Evolutionary conservation across 2,329 filamentous ascomycete species (phyloP).

Genomic region (Paradendryphiella salina): DNA sequence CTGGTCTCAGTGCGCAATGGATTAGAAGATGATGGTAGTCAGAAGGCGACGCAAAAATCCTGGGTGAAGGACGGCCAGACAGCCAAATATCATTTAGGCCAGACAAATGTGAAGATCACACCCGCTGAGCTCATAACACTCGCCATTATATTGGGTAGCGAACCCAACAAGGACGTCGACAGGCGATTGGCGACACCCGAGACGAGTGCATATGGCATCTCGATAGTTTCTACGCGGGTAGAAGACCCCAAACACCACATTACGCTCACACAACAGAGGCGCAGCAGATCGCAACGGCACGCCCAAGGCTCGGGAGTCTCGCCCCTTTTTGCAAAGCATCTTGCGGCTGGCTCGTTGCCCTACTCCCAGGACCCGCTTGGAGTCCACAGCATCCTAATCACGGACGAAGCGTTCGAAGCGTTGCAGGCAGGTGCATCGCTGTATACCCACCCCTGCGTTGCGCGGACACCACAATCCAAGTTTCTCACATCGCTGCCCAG

Average conservation of each 20-base stretch:
- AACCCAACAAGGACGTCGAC: slow-evolving; percentile 10
- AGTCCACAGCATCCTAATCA: slow-evolving; percentile 34
- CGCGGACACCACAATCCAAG: slow-evolving; percentile 15
- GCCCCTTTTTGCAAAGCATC: slow-evolving; percentile 40
- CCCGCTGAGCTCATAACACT: slow-evolving; percentile 34
- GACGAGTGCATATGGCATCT: slow-evolving; percentile 36
- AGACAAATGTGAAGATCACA: slow-evolving; percentile 23
- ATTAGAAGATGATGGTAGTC: slow-evolving; percentile 7
- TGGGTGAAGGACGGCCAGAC: slow-evolving; percentile 36
- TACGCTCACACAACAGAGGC: slow-evolving; percentile 31
- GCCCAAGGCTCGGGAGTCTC: slow-evolving; percentile 33
- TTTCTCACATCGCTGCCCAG: slow-evolving; percentile 32
- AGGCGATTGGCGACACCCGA: slow-evolving; percentile 4
- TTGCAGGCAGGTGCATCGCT: slow-evolving; percentile 26
- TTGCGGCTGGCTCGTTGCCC: slow-evolving; percentile 38
- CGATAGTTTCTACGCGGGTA: slow-evolving; percentile 18
- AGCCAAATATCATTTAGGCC: slow-evolving; percentile 21
- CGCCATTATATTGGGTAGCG: slow-evolving; percentile 35
- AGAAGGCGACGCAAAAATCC: slow-evolving; percentile 10
- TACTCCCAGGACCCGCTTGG: slow-evolving; percentile 25
- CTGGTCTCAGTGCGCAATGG: slow-evolving; percentile 21
- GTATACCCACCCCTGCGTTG: slow-evolving; percentile 13
- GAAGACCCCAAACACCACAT: slow-evolving; percentile 26
- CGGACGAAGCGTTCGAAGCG: slow-evolving; percentile 22
- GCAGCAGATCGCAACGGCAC: slow-evolving; percentile 27